Base-by-base conservation (phyloP, 2,329 filamentous ascomycete species). In the Penicillium sp. region DNA sequence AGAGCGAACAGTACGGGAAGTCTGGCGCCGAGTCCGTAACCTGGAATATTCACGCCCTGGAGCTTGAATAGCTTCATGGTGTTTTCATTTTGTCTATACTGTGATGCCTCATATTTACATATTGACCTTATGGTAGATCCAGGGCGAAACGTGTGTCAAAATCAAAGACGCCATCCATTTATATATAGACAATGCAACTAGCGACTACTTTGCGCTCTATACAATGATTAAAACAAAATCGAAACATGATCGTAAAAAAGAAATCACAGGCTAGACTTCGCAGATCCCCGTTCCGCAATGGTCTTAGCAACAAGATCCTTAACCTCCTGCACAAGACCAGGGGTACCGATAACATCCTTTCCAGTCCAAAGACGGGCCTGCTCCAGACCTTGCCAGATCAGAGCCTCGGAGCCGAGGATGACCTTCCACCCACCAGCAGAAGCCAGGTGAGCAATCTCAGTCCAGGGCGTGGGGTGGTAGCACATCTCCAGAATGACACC, bases 401-500 rank as follows among this genome's bases (percentile, higher is more conserved):
- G 77, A 0, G 89, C 87, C 77, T 92, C 89, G 0, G 89, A 91
- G 0, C 89, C 89, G 6, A 90, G 72, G 25, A 92, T 88, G 1
- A 92, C 86, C 73, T 87, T 82, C 89, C 89, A 92, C 0, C 87
- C 87, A 10, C 80, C 79, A 3, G 76, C 73, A 66, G 84, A 80
- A 0, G 87, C 84, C 42, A 91, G 67, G 43, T 80, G 81, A 1
- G 84, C 85, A 49, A 91, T 83, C 63, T 83, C 80, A 0, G 90
- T 93, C 72, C 84, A 87, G 0, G 88, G 87, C 3, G 81, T 73
- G 0, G 90, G 90, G 70, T 92, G 90, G 71, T 93, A 93, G 78
- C 89, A 92, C 89, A 93, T 93, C 73, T 93, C 89, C 59, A 93
- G 72, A 56, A 93, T 84, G 7, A 85, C 85, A 7, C 88, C 89